phyloP scores from a whole-genome alignment of 1,284 basidiomycete species.

The Ceratobasidium sp. region DNA sequence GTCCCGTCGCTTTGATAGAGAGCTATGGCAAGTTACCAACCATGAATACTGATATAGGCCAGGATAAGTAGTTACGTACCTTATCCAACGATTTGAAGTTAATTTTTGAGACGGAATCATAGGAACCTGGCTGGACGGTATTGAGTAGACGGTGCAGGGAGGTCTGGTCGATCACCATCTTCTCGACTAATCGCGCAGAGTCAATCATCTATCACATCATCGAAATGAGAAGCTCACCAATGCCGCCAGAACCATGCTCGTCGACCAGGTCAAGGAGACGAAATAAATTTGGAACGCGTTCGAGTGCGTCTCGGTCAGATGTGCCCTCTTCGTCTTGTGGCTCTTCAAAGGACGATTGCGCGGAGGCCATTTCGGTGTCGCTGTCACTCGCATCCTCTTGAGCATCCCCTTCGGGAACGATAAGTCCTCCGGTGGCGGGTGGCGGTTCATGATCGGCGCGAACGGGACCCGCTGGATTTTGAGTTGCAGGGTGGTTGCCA shows the following conservation, averaged over 20 bases:
- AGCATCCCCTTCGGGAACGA: too few species aligned
- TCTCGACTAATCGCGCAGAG: slow-evolving; percentile 22
- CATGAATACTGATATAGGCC: slow-evolving; percentile 63
- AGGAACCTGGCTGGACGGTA: slow-evolving; percentile 36
- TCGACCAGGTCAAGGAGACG: slow-evolving; percentile 48
- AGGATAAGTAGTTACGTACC: neutral
- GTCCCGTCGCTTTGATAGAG: slow-evolving; percentile 63
- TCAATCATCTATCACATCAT: neutral
- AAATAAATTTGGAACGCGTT: slow-evolving; percentile 38
- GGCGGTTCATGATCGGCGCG: neutral
- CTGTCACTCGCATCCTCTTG: slow-evolving; percentile 2
- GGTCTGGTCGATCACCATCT: slow-evolving; percentile 46
- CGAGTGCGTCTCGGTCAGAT: slow-evolving; percentile 59
- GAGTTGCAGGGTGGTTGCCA: neutral
- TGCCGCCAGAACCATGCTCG: slow-evolving; percentile 47
- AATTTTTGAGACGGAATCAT: slow-evolving; percentile 44
- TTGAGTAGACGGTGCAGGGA: slow-evolving; percentile 38
- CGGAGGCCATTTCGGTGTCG: slow-evolving; percentile 42
- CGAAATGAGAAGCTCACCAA: slow-evolving; percentile 37
- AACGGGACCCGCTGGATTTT: neutral
- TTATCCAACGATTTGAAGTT: slow-evolving; percentile 41
- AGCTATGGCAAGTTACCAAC: slow-evolving; percentile 55
- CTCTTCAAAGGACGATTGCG: slow-evolving; percentile 24
- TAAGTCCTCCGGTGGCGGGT: neutral
- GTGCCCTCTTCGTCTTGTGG: slow-evolving; percentile 57